Conservation (phyloP, 2,329 filamentous ascomycete genomes). For the Colletotrichum lentis region DNA sequence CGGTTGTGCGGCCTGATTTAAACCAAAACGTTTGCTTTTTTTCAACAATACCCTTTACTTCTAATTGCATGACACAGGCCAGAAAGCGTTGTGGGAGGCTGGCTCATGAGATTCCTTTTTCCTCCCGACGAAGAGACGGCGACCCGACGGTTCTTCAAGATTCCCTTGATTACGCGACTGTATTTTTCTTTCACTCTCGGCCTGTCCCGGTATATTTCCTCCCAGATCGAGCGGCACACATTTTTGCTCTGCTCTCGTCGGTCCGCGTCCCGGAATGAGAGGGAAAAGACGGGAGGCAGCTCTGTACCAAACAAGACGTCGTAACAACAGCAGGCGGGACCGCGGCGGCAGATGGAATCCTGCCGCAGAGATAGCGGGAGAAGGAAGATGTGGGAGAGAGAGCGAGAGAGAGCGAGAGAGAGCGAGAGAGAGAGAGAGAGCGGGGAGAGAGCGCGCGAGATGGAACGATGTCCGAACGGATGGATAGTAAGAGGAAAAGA, state of each 20-base stretch:
- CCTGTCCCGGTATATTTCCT: slow-evolving; percentile 30
- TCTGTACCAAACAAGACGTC: slow-evolving; percentile 37
- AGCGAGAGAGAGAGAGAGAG: slow-evolving; percentile 7
- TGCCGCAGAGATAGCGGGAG: slow-evolving; percentile 3
- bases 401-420: slow-evolving; percentile 4
- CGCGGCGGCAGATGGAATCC: slow-evolving; percentile 11
- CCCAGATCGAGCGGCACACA: slow-evolving; percentile 21
- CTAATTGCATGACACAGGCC: slow-evolving; percentile 41
- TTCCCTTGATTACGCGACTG: slow-evolving; percentile 37
- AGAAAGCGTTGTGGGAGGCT: slow-evolving; percentile 37
- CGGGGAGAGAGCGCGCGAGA: not conserved
- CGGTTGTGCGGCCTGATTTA: slow-evolving; percentile 96
- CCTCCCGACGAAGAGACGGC: slow-evolving; percentile 36
- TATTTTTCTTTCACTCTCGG: slow-evolving; percentile 36
- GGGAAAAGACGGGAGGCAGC: slow-evolving; percentile 22
- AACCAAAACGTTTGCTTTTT: slow-evolving; percentile 51
- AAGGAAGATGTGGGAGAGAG: not conserved
- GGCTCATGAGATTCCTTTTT: slow-evolving; percentile 38
- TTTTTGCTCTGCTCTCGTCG: slow-evolving; percentile 30
- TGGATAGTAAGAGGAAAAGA: slow-evolving; percentile 39
- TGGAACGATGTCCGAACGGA: slow-evolving; percentile 26
- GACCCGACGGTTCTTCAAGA: slow-evolving; percentile 37
- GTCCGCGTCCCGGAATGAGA: slow-evolving; percentile 26
- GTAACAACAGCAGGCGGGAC: slow-evolving; percentile 21
- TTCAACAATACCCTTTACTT: slow-evolving; percentile 55